Percentiles rank a stretch among this genome's conserved stretches.
Conservation (phyloP, 495 filamentous ascomycete species). For the Talaromyces proteolyticus region DNA sequence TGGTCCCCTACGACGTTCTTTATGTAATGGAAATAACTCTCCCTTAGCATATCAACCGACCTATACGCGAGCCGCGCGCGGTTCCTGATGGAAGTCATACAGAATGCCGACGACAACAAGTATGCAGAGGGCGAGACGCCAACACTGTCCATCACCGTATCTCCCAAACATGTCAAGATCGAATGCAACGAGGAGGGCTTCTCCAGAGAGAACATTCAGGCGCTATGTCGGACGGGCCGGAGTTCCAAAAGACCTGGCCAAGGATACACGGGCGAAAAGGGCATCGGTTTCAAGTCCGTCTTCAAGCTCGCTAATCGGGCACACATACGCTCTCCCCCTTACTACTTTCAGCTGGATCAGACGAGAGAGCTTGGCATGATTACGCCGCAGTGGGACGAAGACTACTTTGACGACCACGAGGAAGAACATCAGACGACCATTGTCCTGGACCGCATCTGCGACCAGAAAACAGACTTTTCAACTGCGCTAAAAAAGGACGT, state of each 20-base stretch:
- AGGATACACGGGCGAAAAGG: conserved; percentile 3
- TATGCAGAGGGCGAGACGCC: conserved; percentile 4
- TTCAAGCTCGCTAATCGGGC: conserved; percentile 4
- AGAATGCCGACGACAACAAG: conserved; percentile 8
- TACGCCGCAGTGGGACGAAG: conserved; percentile 2
- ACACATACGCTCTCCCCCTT: conserved; percentile 5
- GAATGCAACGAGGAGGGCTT: conserved; percentile 6
- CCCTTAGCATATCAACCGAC: conserved; percentile 2
- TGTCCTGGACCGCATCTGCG: conserved; percentile 2
- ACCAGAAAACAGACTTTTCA: conserved; percentile 2
- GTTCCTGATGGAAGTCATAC: conserved; percentile 5
- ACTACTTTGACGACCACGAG: conserved; percentile 1
- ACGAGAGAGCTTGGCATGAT: conserved; percentile 2
- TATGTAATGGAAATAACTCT: neutral
- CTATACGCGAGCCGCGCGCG: conserved; percentile 7
- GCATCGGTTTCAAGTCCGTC: conserved; percentile 3
- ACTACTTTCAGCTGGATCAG: conserved; percentile 4
- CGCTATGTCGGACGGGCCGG: neutral
- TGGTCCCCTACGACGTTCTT: neutral
- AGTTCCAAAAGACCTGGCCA: neutral
- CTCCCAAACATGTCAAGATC: conserved; percentile 2
- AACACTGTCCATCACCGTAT: neutral
- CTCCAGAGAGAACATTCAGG: neutral
- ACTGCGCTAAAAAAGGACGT: conserved; percentile 1
- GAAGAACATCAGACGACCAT: conserved; percentile 4